These are phyloP conservation scores for Metarhizium guizhouense DNA, from an alignment of 2,329 filamentous ascomycete genomes.

Conservation along the genomic window DNA sequence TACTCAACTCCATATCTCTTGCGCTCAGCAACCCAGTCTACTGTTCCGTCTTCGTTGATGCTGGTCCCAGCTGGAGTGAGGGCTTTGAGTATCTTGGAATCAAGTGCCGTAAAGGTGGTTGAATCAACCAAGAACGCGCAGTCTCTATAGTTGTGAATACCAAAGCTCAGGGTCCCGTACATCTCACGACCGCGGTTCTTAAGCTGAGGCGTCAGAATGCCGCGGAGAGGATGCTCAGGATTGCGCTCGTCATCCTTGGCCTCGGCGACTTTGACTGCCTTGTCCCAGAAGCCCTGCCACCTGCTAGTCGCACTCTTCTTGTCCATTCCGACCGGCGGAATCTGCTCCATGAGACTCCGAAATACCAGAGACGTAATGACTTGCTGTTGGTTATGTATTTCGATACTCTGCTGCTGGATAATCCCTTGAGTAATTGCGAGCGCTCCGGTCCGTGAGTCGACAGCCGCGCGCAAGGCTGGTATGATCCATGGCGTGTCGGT, in stretches of 20 bases:
- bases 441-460: background rate
- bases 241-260: background rate
- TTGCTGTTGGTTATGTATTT: background rate
- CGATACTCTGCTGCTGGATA: background rate
- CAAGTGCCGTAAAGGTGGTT: background rate
- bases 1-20: background rate
- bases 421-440: background rate
- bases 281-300: background rate
- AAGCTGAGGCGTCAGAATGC: background rate
- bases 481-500: background rate
- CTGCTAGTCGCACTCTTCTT: background rate
- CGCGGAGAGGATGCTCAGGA: background rate
- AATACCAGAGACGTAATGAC: background rate
- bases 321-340: background rate
- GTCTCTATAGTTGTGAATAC: background rate
- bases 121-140: background rate
- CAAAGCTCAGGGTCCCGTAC: background rate
- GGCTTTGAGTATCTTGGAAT: background rate
- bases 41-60: background rate
- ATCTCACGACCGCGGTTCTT: background rate
- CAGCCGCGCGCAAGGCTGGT: background rate
- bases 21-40: background rate
- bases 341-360: background rate
- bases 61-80: background rate
- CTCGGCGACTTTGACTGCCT: background rate